These are phyloP conservation scores for Croton setiger DNA, from an alignment of 441 rosid genomes.

Conservation along the genomic window DNA sequence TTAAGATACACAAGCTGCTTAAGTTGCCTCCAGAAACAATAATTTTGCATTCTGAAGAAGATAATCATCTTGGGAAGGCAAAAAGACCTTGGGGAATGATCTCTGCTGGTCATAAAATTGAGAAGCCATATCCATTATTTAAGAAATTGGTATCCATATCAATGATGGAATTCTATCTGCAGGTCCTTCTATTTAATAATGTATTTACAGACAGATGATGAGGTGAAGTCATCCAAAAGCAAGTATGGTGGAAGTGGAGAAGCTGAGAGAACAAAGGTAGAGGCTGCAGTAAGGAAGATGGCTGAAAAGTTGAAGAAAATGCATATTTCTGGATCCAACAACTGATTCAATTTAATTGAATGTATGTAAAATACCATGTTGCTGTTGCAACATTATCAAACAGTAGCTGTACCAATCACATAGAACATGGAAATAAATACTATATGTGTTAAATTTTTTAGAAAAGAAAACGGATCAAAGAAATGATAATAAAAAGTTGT, in stretches of 20 bases:
- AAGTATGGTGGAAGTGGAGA: slow-evolving; percentile 89
- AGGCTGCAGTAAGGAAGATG: slow-evolving; percentile 54
- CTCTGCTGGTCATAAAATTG: slow-evolving; percentile 70
- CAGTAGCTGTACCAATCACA: not conserved
- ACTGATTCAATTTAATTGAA: not conserved
- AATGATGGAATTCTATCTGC: not conserved
- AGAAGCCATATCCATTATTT: slow-evolving; percentile 75
- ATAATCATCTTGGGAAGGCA: slow-evolving; percentile 51
- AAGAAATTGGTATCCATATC: slow-evolving; percentile 57
- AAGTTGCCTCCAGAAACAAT: slow-evolving; percentile 52
- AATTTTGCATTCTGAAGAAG: slow-evolving; percentile 53
- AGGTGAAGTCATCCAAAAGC: slow-evolving; percentile 50
- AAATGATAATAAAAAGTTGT: too few relatives aligned
- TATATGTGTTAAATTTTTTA: too few relatives aligned
- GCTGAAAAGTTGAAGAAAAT: slow-evolving; percentile 58
- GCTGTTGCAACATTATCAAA: not conserved
- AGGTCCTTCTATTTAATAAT: not conserved
- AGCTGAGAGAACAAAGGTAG: slow-evolving; percentile 49
- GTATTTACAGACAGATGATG: slow-evolving; percentile 55
- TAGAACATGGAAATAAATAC: too few relatives aligned
- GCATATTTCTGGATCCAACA: slow-evolving; percentile 40
- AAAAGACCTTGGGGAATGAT: slow-evolving; percentile 74
- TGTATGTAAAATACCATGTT: not conserved
- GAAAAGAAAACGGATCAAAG: too few relatives aligned
- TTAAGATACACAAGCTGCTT: slow-evolving; percentile 80